Conservation (phyloP, 1,139 yeast species). For the Yamadazyma friedrichii region DNA sequence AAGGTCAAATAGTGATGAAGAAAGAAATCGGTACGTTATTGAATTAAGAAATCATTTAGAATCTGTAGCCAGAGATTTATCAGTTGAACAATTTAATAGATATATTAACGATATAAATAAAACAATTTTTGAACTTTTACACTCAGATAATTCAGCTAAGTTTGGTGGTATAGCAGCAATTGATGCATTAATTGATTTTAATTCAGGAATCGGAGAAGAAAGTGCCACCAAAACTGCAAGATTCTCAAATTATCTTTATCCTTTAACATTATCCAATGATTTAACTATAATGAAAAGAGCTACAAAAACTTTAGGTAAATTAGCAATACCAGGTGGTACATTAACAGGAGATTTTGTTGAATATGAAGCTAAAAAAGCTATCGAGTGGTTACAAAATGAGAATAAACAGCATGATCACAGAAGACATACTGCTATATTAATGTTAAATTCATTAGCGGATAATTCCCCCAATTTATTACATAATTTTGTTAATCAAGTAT, state of each 20-base stretch:
- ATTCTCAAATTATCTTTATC: conserved; percentile 81
- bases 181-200: conserved; percentile 80
- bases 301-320: conserved; percentile 78
- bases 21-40: conserved; percentile 57
- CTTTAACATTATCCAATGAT: conserved; percentile 79
- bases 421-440: conserved; percentile 87
- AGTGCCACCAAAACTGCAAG: conserved; percentile 88
- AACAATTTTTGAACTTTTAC: conserved; percentile 80
- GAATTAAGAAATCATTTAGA: conserved; percentile 68
- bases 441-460: conserved; percentile 79
- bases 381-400: conserved; percentile 84
- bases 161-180: conserved; percentile 92
- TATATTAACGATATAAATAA: conserved; percentile 86
- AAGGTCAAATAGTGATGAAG: conserved; percentile 49
- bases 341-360: conserved; percentile 91
- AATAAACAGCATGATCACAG: conserved; percentile 77
- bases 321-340: conserved; percentile 88
- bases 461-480: conserved; percentile 85
- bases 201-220: conserved; percentile 64
- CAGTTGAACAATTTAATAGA: conserved; percentile 75
- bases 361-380: conserved; percentile 82
- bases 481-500: conserved; percentile 72
- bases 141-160: conserved; percentile 67
- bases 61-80: conserved; percentile 68
- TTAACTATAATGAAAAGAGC: conserved; percentile 84